Evolutionary conservation across 805 yeast genomes (phyloP).

Genomic region (Lachancea kluyveri): DNA sequence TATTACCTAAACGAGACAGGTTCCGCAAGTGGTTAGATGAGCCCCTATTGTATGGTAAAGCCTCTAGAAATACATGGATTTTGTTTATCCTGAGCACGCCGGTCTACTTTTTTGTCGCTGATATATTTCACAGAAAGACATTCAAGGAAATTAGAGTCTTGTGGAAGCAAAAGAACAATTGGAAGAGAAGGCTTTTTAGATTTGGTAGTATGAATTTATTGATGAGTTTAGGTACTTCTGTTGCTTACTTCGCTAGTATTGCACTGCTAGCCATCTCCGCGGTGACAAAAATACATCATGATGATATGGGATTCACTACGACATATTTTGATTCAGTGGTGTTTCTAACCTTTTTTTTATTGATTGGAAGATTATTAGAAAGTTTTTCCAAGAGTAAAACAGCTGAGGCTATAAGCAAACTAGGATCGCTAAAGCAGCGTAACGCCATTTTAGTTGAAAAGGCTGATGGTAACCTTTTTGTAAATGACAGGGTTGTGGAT

Average conservation of each 20-base stretch:
- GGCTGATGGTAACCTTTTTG: slow-evolving; percentile 14
- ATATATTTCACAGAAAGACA: slow-evolving; percentile 65
- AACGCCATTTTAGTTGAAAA: slow-evolving; percentile 36
- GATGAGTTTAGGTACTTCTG: slow-evolving; percentile 66
- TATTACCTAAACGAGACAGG: slow-evolving; percentile 37
- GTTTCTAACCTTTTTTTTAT: slow-evolving; percentile 62
- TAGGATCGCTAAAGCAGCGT: slow-evolving; percentile 46
- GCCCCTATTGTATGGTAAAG: slow-evolving; percentile 60
- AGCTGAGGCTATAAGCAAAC: slow-evolving; percentile 52
- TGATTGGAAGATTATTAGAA: slow-evolving; percentile 67
- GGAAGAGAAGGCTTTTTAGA: slow-evolving; percentile 49
- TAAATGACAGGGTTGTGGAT: slow-evolving; percentile 31
- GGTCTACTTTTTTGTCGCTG: slow-evolving; percentile 69
- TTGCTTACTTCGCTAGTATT: slow-evolving; percentile 65
- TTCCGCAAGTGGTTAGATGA: slow-evolving; percentile 50
- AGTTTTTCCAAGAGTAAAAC: slow-evolving; percentile 61
- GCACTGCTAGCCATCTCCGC: slow-evolving; percentile 47
- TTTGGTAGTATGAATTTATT: slow-evolving; percentile 77
- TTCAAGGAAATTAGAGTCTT: slow-evolving; percentile 49
- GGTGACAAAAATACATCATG: slow-evolving; percentile 23
- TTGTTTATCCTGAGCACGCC: slow-evolving; percentile 62
- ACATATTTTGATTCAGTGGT: slow-evolving; percentile 78
- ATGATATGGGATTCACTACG: slow-evolving; percentile 37
- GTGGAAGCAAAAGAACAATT: slow-evolving; percentile 51
- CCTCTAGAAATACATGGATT: slow-evolving; percentile 58